Percentiles rank a stretch among this genome's conserved stretches.
These are phyloP conservation scores for Nannochloropsis salina DNA, from an alignment of 108 stramenopile genomes.

Conservation along the genomic window DNA sequence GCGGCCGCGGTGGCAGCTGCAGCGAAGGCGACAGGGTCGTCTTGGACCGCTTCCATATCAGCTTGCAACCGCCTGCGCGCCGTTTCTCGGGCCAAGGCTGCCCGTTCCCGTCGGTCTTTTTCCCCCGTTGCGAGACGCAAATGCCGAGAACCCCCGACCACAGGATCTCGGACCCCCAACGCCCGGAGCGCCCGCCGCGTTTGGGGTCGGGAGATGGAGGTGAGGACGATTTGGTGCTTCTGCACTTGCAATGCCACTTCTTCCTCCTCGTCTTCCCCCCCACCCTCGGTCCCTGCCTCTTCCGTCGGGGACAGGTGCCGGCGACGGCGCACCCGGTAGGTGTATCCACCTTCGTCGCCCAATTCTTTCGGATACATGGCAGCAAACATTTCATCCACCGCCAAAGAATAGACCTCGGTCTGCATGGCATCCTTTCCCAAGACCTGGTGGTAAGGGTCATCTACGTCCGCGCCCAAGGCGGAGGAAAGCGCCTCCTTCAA, in stretches of 20 bases:
- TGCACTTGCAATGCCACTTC: background rate
- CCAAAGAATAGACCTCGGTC: background rate
- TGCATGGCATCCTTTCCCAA: slow-evolving; percentile 7
- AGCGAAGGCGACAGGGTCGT: background rate
- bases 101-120: background rate
- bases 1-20: background rate
- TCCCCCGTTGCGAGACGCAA: background rate
- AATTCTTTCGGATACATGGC: background rate
- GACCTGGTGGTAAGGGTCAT: background rate
- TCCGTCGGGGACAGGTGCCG: background rate
- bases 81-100: background rate
- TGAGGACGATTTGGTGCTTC: background rate
- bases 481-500: background rate
- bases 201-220: background rate
- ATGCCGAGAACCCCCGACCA: background rate
- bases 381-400: background rate
- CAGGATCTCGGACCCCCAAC: slow-evolving; percentile 8
- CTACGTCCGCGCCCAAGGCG: background rate
- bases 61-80: background rate
- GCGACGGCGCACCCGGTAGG: slow-evolving; percentile 13
- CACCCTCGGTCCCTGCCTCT: background rate
- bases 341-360: background rate
- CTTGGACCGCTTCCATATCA: background rate
- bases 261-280: background rate
- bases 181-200: background rate